Evolutionary conservation across 2,329 filamentous ascomycete genomes (phyloP).

Genomic region (Ramularia endophylla): DNA sequence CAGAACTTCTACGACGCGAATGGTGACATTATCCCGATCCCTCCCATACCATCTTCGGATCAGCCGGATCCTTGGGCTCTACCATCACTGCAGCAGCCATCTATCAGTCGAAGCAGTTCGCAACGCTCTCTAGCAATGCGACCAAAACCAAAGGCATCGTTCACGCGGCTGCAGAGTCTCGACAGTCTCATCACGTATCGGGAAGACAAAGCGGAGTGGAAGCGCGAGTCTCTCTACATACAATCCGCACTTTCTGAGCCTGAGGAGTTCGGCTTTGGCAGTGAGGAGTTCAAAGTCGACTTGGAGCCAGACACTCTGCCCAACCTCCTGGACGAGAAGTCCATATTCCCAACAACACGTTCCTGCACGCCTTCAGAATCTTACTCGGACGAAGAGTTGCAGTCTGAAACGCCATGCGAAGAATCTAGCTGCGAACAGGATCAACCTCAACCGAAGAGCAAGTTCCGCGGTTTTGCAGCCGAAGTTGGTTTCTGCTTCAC

Average conservation of each 20-base stretch:
- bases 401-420: not conserved
- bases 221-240: constrained; percentile 18
- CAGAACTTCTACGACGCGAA: constrained; percentile 1
- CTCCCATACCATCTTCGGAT: constrained; percentile 9
- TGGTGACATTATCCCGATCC: constrained; percentile 3
- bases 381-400: not conserved
- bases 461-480: constrained; percentile 26
- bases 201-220: constrained; percentile 26
- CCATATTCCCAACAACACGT: not conserved
- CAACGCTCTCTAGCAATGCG: constrained; percentile 12
- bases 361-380: not conserved
- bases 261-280: constrained; percentile 3
- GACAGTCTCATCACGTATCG: constrained; percentile 29
- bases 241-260: constrained; percentile 10
- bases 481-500: constrained; percentile 33
- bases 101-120: constrained; percentile 15
- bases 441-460: constrained; percentile 9
- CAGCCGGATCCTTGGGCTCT: constrained; percentile 17
- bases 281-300: constrained; percentile 8
- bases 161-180: constrained; percentile 25
- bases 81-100: constrained; percentile 12
- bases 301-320: constrained; percentile 10
- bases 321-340: constrained; percentile 6
- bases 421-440: too few relatives aligned
- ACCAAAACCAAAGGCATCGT: constrained; percentile 21